Base-by-base conservation (phyloP, 768 basidiomycete genomes). In the Hygrophorus pudorinus region DNA sequence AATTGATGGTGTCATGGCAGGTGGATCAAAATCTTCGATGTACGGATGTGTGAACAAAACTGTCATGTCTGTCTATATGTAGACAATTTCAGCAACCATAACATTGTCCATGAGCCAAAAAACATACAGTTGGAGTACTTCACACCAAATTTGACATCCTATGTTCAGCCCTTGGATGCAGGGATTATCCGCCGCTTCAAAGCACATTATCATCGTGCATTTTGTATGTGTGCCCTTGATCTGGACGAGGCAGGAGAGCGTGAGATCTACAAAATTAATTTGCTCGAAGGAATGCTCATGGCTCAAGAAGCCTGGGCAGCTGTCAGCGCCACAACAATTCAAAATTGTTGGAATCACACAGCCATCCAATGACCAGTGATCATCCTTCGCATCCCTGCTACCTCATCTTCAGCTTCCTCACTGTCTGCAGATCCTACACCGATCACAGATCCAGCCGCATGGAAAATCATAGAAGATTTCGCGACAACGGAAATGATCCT, bases 171-270 rank as follows among this genome's bases (percentile, higher is more conserved):
- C 4, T 45, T 50, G 27, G 63, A 67, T 52, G 57, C 56, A 9
- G 65, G 65, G 12, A 60, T 63, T 30, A 65, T 66, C 44, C 46
- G 58, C 1, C 57, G 54, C 41, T 59, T 65, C 53, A 69, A 66
- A 51, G 65, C 65, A 0, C 50, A 58, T 29, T 68, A 69, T 44
- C 47, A 52, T 2, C 29, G 39, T 2, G 43, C 34, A 3, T 65
- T 63, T 42, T 59, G 56, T 44, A 9, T 31, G 3, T 46, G 53
- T 32, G 57, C 61, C 20, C 47, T 65, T 44, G 56, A 59, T 20
- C 48, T 52, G 18, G 59, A 66, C 51, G 60, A 63, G 33, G 55
- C 51, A 14, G 62, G 53, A 8, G 54, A 56, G 27, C 1, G 14
- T 1, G 51, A 66, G 5, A 62, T 68, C 29, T 69, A 64, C 51